Percentiles rank a stretch among this genome's conserved stretches.
Conservation (phyloP, 805 yeast genomes). For the Candida hungchunana region DNA sequence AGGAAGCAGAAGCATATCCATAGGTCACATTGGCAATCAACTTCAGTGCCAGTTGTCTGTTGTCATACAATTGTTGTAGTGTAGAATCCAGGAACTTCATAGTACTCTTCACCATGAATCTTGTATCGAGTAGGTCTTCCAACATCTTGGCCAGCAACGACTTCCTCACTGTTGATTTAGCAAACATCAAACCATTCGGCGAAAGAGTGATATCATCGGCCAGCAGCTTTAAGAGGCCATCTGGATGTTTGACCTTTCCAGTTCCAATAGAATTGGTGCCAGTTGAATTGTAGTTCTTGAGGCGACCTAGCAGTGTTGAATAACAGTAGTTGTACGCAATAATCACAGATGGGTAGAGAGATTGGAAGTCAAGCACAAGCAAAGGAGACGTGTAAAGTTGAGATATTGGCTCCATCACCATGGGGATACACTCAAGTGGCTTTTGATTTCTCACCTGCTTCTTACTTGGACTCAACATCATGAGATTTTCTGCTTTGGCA, state of each 20-base stretch:
- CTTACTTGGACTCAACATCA: constrained; percentile 76
- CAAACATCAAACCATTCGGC: constrained; percentile 86
- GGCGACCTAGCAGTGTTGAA: constrained; percentile 63
- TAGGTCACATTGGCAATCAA: constrained; percentile 93
- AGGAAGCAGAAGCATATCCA: constrained; percentile 93
- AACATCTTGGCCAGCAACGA: constrained; percentile 82
- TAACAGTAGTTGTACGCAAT: constrained; percentile 90
- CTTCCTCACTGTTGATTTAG: constrained; percentile 57
- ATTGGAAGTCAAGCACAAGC: constrained; percentile 88
- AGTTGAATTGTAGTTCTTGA: constrained; percentile 46
- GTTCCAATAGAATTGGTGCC: constrained; percentile 46
- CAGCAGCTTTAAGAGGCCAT: constrained; percentile 52
- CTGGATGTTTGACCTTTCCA: constrained; percentile 42
- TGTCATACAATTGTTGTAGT: constrained; percentile 55
- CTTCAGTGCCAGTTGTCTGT: constrained; percentile 82
- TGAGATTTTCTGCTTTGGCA: constrained; percentile 68
- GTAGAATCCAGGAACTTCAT: constrained; percentile 54
- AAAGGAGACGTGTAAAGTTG: constrained; percentile 84
- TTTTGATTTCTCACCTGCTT: constrained; percentile 78
- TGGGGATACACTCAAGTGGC: constrained; percentile 81
- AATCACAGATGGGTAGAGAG: constrained; percentile 87
- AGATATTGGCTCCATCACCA: constrained; percentile 90
- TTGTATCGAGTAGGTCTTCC: constrained; percentile 71
- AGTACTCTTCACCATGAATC: constrained; percentile 74
- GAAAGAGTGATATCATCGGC: constrained; percentile 58